Evolutionary conservation across 805 yeast genomes (phyloP), one percentile per base, ranked within the genome.

Genomic region (Metschnikowia kunwiensis): DNA sequence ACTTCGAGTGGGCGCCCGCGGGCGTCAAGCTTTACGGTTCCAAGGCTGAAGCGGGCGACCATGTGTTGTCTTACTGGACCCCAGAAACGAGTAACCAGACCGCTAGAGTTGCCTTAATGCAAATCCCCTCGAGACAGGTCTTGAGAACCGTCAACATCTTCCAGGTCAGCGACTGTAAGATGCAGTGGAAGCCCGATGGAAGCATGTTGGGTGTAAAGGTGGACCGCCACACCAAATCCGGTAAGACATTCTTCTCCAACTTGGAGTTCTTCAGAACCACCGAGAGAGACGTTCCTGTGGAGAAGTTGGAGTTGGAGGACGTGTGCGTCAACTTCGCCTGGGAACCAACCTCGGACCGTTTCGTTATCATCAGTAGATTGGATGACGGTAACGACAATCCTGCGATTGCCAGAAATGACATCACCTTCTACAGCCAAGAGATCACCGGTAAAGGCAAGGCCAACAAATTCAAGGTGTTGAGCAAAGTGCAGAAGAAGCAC

Each of bases 191-290:
- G 68, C 81, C 78, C 47, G 80, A 84, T 50, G 87, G 86, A 46
- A 81, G 79, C 53, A 82, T 70, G 60, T 68, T 93, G 58, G 86
- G 96, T 69, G 94, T 89, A 57, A 87, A 86, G 70, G 96, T 93
- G 51, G 96, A 89, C 63, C 86, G 97, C 68, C 96, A 88, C 67
- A 86, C 97, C 39, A 93, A 93, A 66, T 83, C 96, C 32, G 86
- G 83, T 63, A 93, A 94, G 77, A 86, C 96, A 14, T 63, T 82
- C 35, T 88, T 87, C 74, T 80, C 96, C 40, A 87, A 87, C 60
- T 74, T 93, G 61, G 97, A 93, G 66, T 82, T 93, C 58, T 86
- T 91, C 76, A 83, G 86, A 55, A 65, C 88, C 40, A 72, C 74
- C 42, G 98, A 91, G 65, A 86, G 79, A 65, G 95, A 85, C 54